Evolutionary conservation across 768 basidiomycete species (phyloP).

Genomic region (Tephrocybe sp.): DNA sequence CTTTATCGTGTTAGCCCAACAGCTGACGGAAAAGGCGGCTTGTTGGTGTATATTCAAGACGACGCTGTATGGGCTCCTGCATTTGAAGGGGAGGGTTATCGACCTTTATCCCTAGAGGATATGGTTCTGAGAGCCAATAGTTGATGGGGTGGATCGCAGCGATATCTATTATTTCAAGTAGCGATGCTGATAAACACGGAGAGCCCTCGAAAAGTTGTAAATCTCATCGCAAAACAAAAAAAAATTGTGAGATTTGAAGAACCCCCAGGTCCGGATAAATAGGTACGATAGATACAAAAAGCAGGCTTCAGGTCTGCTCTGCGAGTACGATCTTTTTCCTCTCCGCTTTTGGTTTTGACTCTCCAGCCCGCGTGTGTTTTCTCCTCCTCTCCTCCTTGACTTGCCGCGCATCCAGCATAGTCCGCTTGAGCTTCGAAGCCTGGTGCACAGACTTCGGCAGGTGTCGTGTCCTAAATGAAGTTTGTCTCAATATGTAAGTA

Average conservation of each 20-base stretch:
- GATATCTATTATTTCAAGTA: too few relatives aligned
- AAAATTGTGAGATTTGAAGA: too few relatives aligned
- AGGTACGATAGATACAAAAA: not conserved
- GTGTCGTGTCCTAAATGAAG: conserved; percentile 61
- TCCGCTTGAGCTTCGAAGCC: conserved; percentile 82
- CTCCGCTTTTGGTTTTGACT: conserved; percentile 87
- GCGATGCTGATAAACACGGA: too few relatives aligned
- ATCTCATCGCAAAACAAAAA: too few relatives aligned
- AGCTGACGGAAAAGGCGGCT: conserved; percentile 81
- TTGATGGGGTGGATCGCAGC: not conserved
- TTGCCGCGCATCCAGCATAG: conserved; percentile 86
- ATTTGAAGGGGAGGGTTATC: conserved; percentile 55
- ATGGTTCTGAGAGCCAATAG: conserved; percentile 71
- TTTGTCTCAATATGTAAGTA: conserved; percentile 7
- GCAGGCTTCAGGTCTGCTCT: conserved; percentile 60
- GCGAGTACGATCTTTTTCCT: conserved; percentile 83
- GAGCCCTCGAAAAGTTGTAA: too few relatives aligned
- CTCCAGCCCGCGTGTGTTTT: conserved; percentile 84
- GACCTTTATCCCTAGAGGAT: conserved; percentile 82
- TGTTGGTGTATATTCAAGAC: conserved; percentile 87
- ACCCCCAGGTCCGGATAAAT: not conserved
- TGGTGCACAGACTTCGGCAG: conserved; percentile 91
- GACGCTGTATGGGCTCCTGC: conserved; percentile 90
- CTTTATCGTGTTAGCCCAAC: conserved; percentile 79
- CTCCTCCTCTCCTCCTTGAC: conserved; percentile 94